Conservation (phyloP, 2,329 filamentous ascomycete genomes). For the Alternaria novae-zelandiae region DNA sequence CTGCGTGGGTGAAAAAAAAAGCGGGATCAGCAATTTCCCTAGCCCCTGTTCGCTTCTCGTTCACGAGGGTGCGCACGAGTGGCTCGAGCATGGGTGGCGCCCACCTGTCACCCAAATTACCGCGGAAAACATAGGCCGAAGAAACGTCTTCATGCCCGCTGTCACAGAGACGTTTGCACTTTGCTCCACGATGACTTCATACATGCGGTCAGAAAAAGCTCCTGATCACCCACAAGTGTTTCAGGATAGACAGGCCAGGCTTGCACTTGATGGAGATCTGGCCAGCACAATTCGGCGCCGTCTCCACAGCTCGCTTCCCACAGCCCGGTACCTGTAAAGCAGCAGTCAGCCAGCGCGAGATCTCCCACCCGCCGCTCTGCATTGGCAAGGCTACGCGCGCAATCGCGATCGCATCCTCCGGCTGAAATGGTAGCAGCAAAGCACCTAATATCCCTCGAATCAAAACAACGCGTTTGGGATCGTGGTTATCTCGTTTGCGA, state of each 20-base stretch:
- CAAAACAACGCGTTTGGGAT: not conserved
- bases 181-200: conserved; percentile 14
- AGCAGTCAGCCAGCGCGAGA: not conserved
- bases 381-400: conserved; percentile 3
- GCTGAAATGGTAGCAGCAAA: not conserved
- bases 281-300: conserved; percentile 4
- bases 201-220: conserved; percentile 12
- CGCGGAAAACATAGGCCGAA: not conserved
- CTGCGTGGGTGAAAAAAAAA: not conserved
- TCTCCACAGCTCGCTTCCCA: conserved; percentile 6
- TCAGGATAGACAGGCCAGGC: conserved; percentile 8
- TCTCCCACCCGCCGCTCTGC: not conserved
- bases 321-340: conserved; percentile 2
- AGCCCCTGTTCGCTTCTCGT: conserved; percentile 1
- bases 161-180: not conserved
- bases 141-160: not conserved
- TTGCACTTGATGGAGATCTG: not conserved
- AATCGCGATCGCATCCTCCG: conserved; percentile 1
- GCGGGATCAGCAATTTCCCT: conserved; percentile 14
- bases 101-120: not conserved
- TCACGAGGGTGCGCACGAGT: not conserved
- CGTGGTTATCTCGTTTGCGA: conserved; percentile 1
- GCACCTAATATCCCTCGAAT: conserved; percentile 11
- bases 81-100: not conserved
- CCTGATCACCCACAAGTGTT: conserved; percentile 22